Conservation (phyloP, 768 basidiomycete genomes). For the Daedaleopsis nitida region DNA sequence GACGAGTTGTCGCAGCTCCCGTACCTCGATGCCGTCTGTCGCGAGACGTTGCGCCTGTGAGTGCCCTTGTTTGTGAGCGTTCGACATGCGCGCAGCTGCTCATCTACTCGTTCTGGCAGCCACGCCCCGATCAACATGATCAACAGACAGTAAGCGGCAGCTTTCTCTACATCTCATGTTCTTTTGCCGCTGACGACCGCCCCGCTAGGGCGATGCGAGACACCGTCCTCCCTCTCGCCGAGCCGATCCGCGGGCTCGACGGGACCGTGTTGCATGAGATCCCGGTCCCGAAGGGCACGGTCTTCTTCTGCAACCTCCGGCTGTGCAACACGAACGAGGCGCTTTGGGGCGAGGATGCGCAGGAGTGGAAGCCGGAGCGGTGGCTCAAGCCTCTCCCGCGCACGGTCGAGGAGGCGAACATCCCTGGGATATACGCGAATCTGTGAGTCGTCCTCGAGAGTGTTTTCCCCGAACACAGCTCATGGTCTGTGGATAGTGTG, state of each 20-base stretch:
- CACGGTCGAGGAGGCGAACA: constrained; percentile 28
- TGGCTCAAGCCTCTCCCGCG: constrained; percentile 35
- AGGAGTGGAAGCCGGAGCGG: constrained; percentile 46
- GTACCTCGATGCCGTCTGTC: constrained; percentile 65
- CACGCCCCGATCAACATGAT: constrained; percentile 7
- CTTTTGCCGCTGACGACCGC: too few relatives aligned
- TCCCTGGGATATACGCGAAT: constrained; percentile 37
- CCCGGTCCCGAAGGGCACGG: constrained; percentile 29
- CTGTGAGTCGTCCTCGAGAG: constrained; percentile 18
- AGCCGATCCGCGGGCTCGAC: constrained; percentile 33
- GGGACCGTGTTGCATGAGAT: constrained; percentile 29
- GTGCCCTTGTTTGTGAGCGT: constrained; percentile 18
- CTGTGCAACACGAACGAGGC: constrained; percentile 37
- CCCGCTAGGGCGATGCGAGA: constrained; percentile 14
- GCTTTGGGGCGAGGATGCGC: constrained; percentile 44
- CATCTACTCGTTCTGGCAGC: not conserved
- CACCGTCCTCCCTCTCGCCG: constrained; percentile 33
- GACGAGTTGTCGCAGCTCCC: constrained; percentile 38
- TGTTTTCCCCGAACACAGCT: not conserved
- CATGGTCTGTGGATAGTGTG: constrained; percentile 30
- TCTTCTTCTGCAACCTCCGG: constrained; percentile 28
- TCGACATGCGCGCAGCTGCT: too few relatives aligned
- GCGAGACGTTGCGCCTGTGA: constrained; percentile 58
- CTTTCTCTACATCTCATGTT: too few relatives aligned
- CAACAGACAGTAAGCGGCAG: constrained; percentile 8